phyloP scores from a whole-genome alignment of 495 filamentous ascomycete genomes.

The Xylaria sp. region DNA sequence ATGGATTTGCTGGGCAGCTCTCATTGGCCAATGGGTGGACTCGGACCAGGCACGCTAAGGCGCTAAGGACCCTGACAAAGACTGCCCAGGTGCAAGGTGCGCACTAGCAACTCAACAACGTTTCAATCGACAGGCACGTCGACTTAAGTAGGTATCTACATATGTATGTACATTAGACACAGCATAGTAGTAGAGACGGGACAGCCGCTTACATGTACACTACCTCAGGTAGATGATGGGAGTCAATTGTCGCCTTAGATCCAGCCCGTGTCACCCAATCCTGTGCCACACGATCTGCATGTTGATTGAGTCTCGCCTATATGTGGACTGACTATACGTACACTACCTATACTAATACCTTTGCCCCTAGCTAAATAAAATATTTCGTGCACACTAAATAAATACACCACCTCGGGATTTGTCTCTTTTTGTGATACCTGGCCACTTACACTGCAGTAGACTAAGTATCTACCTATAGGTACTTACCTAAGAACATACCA shows the following conservation, averaged over 20 bases:
- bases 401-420: background rate
- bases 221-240: background rate
- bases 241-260: background rate
- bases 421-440: background rate
- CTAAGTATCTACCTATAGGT: too few relatives aligned
- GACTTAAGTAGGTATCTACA: too few relatives aligned
- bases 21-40: constrained; percentile 8
- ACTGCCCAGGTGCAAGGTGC: background rate
- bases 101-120: constrained; percentile 14
- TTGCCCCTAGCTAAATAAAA: constrained; percentile 1
- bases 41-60: background rate
- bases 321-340: too few relatives aligned
- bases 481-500: background rate
- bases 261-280: constrained; percentile 11
- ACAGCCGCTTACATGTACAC: too few relatives aligned
- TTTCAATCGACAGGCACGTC: background rate
- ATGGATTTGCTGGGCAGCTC: background rate
- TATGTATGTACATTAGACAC: too few relatives aligned
- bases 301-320: background rate
- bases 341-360: background rate
- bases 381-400: constrained; percentile 7
- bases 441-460: too few relatives aligned
- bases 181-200: too few relatives aligned
- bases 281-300: background rate
- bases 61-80: constrained; percentile 9